Conservation (phyloP, 352 stramenopile species). For the Globisporangium yorkense region DNA sequence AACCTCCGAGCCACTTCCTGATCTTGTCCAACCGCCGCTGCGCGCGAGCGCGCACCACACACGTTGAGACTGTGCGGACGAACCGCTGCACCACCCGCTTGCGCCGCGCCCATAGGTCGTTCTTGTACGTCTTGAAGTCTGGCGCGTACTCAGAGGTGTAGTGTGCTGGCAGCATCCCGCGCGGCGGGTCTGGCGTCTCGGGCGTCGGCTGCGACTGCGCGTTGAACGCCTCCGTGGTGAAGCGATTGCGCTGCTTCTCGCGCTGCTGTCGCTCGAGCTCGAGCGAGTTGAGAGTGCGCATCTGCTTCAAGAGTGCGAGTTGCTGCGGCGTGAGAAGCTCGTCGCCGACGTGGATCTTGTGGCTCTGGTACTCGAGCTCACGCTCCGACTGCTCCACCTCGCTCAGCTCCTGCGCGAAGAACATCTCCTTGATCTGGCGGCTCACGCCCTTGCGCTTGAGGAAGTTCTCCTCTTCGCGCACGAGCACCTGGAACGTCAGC, state of each 20-base stretch:
- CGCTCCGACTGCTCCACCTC: constrained; percentile 71
- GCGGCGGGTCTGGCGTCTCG: constrained; percentile 20
- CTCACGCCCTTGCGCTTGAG: constrained; percentile 32
- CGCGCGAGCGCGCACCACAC: constrained; percentile 59
- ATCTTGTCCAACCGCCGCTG: constrained; percentile 53
- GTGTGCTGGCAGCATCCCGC: constrained; percentile 35
- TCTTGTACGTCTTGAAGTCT: constrained; percentile 86
- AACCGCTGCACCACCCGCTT: constrained; percentile 66
- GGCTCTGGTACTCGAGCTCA: constrained; percentile 83
- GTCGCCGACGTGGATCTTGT: constrained; percentile 60
- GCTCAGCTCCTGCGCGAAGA: constrained; percentile 77
- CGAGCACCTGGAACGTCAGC: constrained; percentile 47
- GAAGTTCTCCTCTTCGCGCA: constrained; percentile 42
- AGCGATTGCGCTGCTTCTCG: constrained; percentile 36
- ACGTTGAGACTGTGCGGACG: constrained; percentile 61
- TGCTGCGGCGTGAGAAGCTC: constrained; percentile 47
- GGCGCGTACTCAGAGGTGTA: constrained; percentile 26
- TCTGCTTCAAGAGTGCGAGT: constrained; percentile 31
- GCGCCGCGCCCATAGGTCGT: constrained; percentile 78
- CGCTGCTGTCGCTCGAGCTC: constrained; percentile 27
- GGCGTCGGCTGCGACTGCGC: constrained; percentile 19
- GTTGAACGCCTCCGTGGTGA: constrained; percentile 29
- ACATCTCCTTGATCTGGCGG: constrained; percentile 71
- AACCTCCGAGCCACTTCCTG: constrained; percentile 40
- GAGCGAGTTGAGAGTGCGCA: constrained; percentile 34